These are phyloP conservation scores for Chaetoceros tenuissimus DNA, from an alignment of 108 stramenopile genomes.

Conservation along the genomic window DNA sequence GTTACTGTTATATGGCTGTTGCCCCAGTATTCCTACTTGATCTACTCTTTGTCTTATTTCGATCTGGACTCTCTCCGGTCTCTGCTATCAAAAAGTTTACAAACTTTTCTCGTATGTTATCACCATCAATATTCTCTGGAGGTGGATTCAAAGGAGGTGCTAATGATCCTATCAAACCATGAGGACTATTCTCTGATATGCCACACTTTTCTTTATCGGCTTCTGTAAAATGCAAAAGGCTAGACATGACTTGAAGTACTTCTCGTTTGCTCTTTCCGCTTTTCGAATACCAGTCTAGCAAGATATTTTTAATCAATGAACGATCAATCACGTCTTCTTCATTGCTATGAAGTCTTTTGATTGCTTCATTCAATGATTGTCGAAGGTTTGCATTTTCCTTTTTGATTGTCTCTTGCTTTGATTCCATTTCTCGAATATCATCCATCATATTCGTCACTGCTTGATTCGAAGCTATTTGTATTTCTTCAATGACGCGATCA, in stretches of 20 bases:
- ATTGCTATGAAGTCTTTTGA: slow-evolving; percentile 68
- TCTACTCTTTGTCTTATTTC: neutral
- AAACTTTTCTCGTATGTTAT: slow-evolving; percentile 80
- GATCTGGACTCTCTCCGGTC: slow-evolving; percentile 41
- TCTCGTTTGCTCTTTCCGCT: slow-evolving; percentile 58
- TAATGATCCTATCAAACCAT: slow-evolving; percentile 43
- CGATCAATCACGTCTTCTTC: slow-evolving; percentile 89
- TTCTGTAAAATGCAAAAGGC: slow-evolving; percentile 76
- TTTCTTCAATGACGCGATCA: slow-evolving; percentile 46
- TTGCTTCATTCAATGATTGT: slow-evolving; percentile 80
- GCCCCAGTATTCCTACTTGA: neutral
- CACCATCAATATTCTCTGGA: slow-evolving; percentile 72
- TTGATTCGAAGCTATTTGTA: slow-evolving; percentile 48
- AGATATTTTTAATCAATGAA: slow-evolving; percentile 79
- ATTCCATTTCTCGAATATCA: slow-evolving; percentile 46
- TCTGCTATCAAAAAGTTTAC: slow-evolving; percentile 80
- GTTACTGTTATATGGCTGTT: neutral
- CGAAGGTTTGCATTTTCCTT: slow-evolving; percentile 68
- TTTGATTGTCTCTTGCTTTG: slow-evolving; percentile 32
- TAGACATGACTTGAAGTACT: slow-evolving; percentile 76
- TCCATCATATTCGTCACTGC: slow-evolving; percentile 46
- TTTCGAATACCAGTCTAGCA: slow-evolving; percentile 78
- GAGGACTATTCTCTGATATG: slow-evolving; percentile 38
- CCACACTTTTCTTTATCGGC: slow-evolving; percentile 76
- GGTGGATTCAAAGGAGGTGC: slow-evolving; percentile 71